Evolutionary conservation across 768 basidiomycete species (phyloP), one percentile per base, ranked within the genome.

Genomic region (Boletus pseudo-olivaceus): DNA sequence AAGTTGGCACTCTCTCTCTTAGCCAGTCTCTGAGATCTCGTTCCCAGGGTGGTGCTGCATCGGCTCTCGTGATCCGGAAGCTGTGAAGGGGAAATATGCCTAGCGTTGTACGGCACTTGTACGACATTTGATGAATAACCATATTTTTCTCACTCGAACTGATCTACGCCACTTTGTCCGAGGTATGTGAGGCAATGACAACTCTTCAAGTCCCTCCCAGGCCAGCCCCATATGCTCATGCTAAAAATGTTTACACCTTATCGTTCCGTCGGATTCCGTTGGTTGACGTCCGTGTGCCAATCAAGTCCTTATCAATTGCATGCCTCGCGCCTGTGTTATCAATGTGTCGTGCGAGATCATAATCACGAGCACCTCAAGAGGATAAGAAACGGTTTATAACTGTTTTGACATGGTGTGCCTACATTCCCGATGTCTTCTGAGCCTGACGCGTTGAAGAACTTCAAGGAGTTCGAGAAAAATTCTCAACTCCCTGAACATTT

Each of bases 41-140:
- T 51, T 61, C 19, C 32, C 65, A 93, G 91, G 93, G 93, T 64
- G 93, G 93, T 66, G 94, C 91, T 53, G 92, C 93, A 46, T 93
- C 92, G 35, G 91, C 95, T 35, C 77, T 98, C 61, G 79, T 97
- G 55, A 82, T 98, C 59, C 92, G 96, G 76, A 90, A 83, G 67
- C 67, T 96, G 67, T 95, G 79, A 82, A 69, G 40, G 51, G 42
- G 43, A 43, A 43, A 57, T 54, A 49, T 62, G 23, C 54, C 43
- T 49, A 38, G 47, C 43, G 32, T 46, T 58, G 51, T 64, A 64
- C 32, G 29, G 4, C 23, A 47, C n/a, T n/a, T n/a, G n/a, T n/a
- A n/a, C n/a, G n/a, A n/a, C 38, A 67, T 46, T 43, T 55, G 49
- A 59, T 33, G 49, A 59, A 68, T 66, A 43, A 55, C 46, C 47